Conservation (phyloP, 2,329 filamentous ascomycete genomes). For the Keithomyces neogunnii region DNA sequence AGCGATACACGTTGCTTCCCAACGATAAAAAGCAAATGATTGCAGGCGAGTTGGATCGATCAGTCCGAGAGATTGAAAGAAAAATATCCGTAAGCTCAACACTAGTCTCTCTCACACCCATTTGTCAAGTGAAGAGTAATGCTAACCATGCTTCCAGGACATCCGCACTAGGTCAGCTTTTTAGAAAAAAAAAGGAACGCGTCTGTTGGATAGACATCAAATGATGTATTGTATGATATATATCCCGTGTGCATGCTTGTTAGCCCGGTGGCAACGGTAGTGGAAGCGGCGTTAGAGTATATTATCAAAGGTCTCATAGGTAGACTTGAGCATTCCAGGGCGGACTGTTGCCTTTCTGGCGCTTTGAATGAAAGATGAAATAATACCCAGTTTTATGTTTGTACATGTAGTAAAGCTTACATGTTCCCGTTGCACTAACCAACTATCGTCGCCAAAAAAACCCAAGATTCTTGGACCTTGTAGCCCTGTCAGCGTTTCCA, state of each 20-base stretch:
- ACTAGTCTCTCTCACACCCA: background rate
- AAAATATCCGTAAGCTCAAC: slow-evolving; percentile 65
- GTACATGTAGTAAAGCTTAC: background rate
- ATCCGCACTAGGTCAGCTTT: slow-evolving; percentile 52
- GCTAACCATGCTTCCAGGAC: slow-evolving; percentile 32
- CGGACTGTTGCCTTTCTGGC: slow-evolving; percentile 12
- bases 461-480: slow-evolving; percentile 21
- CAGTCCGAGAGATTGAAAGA: slow-evolving; percentile 86
- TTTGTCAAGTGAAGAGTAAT: background rate
- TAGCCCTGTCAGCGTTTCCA: slow-evolving; percentile 15
- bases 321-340: slow-evolving; percentile 18
- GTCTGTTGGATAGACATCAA: slow-evolving; percentile 1
- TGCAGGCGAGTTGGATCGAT: slow-evolving; percentile 84
- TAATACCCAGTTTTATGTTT: slow-evolving; percentile 9
- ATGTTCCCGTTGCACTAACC: background rate
- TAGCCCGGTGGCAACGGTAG: slow-evolving; percentile 12
- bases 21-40: slow-evolving; percentile 94
- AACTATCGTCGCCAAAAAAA: slow-evolving; percentile 23
- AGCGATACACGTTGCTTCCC: slow-evolving; percentile 75
- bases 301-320: slow-evolving; percentile 14
- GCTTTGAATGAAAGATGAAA: slow-evolving; percentile 2
- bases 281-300: slow-evolving; percentile 21
- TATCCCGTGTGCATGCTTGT: slow-evolving; percentile 16
- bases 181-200: slow-evolving; percentile 21
- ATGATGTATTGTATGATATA: slow-evolving; percentile 14